These are phyloP conservation scores for Reutealis trisperma DNA, from an alignment of 345 rosid genomes.

Conservation along the genomic window DNA sequence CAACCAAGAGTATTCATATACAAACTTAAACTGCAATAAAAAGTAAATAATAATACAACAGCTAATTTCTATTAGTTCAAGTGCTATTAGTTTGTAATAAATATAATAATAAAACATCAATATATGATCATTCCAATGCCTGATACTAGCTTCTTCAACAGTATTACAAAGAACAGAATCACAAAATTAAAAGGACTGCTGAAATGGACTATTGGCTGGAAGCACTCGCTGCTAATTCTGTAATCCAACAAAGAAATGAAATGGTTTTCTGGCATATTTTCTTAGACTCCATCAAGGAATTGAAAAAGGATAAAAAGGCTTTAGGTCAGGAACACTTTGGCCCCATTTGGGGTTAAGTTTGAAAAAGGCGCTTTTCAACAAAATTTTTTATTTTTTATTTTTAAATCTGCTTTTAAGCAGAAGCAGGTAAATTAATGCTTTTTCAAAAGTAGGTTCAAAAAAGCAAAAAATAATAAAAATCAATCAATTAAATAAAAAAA, in stretches of 20 bases:
- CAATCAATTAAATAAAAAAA: too few species aligned
- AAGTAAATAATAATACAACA: not conserved
- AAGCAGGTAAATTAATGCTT: too few species aligned
- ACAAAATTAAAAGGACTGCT: not conserved
- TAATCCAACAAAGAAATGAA: not conserved
- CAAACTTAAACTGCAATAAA: not conserved
- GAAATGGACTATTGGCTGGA: not conserved
- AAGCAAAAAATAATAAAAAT: too few species aligned
- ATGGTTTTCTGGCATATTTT: not conserved
- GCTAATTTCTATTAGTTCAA: not conserved
- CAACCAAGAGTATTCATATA: constrained; percentile 14
- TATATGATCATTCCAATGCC: not conserved
- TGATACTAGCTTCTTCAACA: not conserved
- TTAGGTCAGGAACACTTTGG: not conserved
- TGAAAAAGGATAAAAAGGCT: not conserved
- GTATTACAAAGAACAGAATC: not conserved
- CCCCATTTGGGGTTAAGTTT: too few species aligned
- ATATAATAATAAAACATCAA: not conserved
- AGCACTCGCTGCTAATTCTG: not conserved
- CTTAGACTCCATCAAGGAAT: not conserved
- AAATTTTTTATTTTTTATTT: too few species aligned
- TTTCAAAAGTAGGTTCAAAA: too few species aligned
- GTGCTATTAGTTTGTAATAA: not conserved
- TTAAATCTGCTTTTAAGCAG: too few species aligned
- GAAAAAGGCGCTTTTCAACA: too few species aligned